Conservation (phyloP, 2,329 filamentous ascomycete species). For the Didymella exigua region DNA sequence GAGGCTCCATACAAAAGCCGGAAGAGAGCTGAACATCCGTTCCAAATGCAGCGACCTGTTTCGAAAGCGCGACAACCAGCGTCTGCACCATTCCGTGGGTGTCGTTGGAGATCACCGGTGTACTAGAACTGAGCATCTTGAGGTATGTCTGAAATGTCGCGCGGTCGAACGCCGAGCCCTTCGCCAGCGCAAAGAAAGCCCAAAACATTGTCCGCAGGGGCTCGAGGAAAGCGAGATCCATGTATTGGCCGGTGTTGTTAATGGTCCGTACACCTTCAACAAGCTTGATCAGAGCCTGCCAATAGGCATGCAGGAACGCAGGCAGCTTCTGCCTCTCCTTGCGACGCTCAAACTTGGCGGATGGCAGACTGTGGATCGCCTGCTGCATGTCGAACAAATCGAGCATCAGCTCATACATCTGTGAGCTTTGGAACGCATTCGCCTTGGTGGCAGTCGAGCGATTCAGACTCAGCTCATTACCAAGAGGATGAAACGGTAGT, state of each 20-base stretch:
- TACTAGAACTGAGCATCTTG: slow-evolving; percentile 36
- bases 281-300: slow-evolving; percentile 27
- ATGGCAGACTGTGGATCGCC: slow-evolving; percentile 34
- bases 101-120: slow-evolving; percentile 10
- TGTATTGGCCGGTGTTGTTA: slow-evolving; percentile 13
- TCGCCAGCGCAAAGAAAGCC: slow-evolving; percentile 55
- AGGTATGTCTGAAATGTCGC: slow-evolving; percentile 62
- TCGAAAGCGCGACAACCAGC: slow-evolving; percentile 33
- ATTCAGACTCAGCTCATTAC: slow-evolving; percentile 52
- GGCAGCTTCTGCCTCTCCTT: slow-evolving; percentile 46
- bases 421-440: slow-evolving; percentile 25
- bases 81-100: slow-evolving; percentile 28
- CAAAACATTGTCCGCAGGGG: slow-evolving; percentile 51
- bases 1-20: slow-evolving; percentile 76
- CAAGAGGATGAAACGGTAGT: slow-evolving; percentile 53
- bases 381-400: slow-evolving; percentile 42
- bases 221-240: slow-evolving; percentile 29
- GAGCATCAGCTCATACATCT: slow-evolving; percentile 37
- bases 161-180: slow-evolving; percentile 55
- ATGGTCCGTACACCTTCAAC: slow-evolving; percentile 22
- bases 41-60: slow-evolving; percentile 59
- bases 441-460: slow-evolving; percentile 15
- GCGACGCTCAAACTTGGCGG: slow-evolving; percentile 41
- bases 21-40: slow-evolving; percentile 74
- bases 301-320: slow-evolving; percentile 36